Conservation (phyloP, 148 eudicot species). For the Suaeda aralocaspica region DNA sequence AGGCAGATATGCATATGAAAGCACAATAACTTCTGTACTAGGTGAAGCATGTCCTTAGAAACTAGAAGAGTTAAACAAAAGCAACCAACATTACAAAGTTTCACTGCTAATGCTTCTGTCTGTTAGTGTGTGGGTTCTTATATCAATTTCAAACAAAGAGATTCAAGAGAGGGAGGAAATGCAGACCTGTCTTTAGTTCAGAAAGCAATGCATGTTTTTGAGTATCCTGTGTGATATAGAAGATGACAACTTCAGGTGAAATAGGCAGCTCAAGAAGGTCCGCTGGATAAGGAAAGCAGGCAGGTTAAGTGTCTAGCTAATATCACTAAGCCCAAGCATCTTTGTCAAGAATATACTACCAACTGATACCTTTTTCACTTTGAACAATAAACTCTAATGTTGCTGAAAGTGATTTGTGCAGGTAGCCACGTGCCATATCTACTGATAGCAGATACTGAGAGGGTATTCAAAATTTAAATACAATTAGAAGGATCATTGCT, state of each 20-base stretch:
- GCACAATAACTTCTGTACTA: not conserved
- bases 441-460: slow-evolving; percentile 62
- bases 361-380: slow-evolving; percentile 55
- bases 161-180: not conserved
- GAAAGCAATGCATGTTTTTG: slow-evolving; percentile 69
- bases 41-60: no score
- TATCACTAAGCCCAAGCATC: no score
- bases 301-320: not conserved
- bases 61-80: no score
- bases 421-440: slow-evolving; percentile 62
- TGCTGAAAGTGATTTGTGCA: slow-evolving; percentile 62
- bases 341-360: no score
- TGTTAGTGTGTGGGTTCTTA: no score
- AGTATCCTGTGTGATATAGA: slow-evolving; percentile 84
- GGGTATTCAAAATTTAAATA: slow-evolving; percentile 12
- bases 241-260: slow-evolving; percentile 63
- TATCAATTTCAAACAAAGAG: not conserved
- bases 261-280: slow-evolving; percentile 52
- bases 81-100: not conserved
- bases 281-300: slow-evolving; percentile 33
- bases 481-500: slow-evolving; percentile 6
- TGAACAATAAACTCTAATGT: slow-evolving; percentile 69
- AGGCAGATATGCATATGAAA: not conserved
- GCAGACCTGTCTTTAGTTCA: slow-evolving; percentile 60
- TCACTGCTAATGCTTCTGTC: not conserved